Conservation (phyloP, 805 yeast genomes). For the Barnettozyma pratensis region DNA sequence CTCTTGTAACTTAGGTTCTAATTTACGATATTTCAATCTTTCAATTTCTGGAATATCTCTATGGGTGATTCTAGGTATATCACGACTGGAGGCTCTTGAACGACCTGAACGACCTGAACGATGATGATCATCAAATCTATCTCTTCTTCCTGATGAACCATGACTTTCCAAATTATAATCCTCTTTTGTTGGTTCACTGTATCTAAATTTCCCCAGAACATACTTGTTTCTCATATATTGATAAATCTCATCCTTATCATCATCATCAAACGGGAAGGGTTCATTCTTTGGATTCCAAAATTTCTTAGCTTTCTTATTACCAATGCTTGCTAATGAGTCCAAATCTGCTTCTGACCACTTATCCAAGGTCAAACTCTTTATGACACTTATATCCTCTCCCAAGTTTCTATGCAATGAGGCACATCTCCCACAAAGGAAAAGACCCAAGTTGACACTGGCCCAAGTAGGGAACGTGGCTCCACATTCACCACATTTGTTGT, state of each 20-base stretch:
- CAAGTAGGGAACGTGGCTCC: slow-evolving; percentile 54
- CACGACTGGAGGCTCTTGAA: slow-evolving; percentile 16
- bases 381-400: slow-evolving; percentile 55
- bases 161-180: slow-evolving; percentile 23
- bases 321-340: slow-evolving; percentile 37
- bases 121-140: slow-evolving; percentile 1
- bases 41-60: slow-evolving; percentile 52
- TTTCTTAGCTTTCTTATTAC: slow-evolving; percentile 55
- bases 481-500: slow-evolving; percentile 79
- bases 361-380: slow-evolving; percentile 71
- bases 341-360: slow-evolving; percentile 59
- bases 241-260: slow-evolving; percentile 57
- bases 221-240: slow-evolving; percentile 64
- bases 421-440: slow-evolving; percentile 80
- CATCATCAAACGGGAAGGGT: slow-evolving; percentile 74
- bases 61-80: slow-evolving; percentile 40
- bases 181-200: slow-evolving; percentile 23
- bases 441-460: slow-evolving; percentile 42
- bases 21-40: slow-evolving; percentile 43
- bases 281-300: slow-evolving; percentile 65
- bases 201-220: slow-evolving; percentile 50
- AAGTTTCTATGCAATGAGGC: slow-evolving; percentile 71
- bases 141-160: slow-evolving; percentile 1
- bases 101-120: slow-evolving; percentile 6
- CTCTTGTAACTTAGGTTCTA: slow-evolving; percentile 42